Percentiles rank a stretch among this genome's conserved stretches.
Evolutionary conservation across 1,139 yeast genomes (phyloP).

Genomic region (Yamadazyma sp.): DNA sequence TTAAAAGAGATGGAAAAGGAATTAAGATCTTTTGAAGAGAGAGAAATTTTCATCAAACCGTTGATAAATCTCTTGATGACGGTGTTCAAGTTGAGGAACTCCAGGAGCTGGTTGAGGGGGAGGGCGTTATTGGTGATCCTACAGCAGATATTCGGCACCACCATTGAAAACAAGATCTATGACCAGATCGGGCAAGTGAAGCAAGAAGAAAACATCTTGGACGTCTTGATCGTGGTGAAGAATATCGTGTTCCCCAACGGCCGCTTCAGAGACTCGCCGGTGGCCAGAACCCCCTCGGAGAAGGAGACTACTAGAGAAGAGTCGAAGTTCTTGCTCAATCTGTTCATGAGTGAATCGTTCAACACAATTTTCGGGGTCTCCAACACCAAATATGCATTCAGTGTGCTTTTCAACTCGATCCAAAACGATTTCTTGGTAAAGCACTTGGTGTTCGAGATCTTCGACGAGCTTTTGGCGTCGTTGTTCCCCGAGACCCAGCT

Average conservation of each 20-base stretch:
- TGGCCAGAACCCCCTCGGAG: slow-evolving; percentile 50
- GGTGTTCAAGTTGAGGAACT: slow-evolving; percentile 64
- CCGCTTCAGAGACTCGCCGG: slow-evolving; percentile 45
- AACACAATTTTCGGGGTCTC: slow-evolving; percentile 74
- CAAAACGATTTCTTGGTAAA: slow-evolving; percentile 75
- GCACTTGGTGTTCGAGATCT: slow-evolving; percentile 57
- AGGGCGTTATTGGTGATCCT: slow-evolving; percentile 77
- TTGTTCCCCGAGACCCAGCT: slow-evolving; percentile 24
- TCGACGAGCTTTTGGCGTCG: slow-evolving; percentile 32
- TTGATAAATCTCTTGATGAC: slow-evolving; percentile 75
- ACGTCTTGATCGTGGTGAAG: slow-evolving; percentile 42
- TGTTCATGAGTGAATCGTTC: slow-evolving; percentile 62
- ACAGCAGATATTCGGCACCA: slow-evolving; percentile 85
- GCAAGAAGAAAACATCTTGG: slow-evolving; percentile 52
- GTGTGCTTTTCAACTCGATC: slow-evolving; percentile 59
- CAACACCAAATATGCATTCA: slow-evolving; percentile 64
- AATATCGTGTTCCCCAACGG: slow-evolving; percentile 69
- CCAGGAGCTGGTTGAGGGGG: slow-evolving; percentile 80
- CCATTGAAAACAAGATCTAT: slow-evolving; percentile 73
- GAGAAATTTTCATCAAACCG: slow-evolving; percentile 63
- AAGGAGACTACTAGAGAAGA: slow-evolving; percentile 56
- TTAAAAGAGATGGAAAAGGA: slow-evolving; percentile 45
- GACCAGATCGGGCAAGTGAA: slow-evolving; percentile 32
- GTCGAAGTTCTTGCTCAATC: slow-evolving; percentile 55
- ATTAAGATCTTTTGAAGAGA: slow-evolving; percentile 39